Conservation (phyloP, 768 basidiomycete genomes). For the Suillus placidus region DNA sequence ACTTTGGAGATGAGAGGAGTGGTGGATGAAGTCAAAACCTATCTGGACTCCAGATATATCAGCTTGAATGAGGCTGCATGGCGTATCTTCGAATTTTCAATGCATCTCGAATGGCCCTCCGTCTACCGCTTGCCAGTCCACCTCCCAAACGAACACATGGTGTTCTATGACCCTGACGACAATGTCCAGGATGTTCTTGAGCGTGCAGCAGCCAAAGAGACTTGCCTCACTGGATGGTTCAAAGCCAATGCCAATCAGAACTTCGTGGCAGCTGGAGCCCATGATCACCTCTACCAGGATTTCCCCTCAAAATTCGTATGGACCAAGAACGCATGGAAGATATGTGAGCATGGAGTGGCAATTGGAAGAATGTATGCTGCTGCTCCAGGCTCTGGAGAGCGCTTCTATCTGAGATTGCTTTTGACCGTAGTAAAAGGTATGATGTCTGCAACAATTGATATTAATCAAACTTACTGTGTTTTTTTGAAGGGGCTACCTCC, state of each 20-base stretch:
- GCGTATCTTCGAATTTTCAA: too few relatives aligned
- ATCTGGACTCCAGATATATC: constrained; percentile 45
- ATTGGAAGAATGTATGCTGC: constrained; percentile 39
- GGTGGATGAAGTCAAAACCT: constrained; percentile 43
- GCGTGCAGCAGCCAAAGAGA: constrained; percentile 20
- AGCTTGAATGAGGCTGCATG: too few relatives aligned
- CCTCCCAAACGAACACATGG: too few relatives aligned
- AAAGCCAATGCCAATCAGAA: constrained; percentile 27
- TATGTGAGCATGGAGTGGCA: constrained; percentile 21
- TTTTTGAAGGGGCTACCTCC: too few relatives aligned
- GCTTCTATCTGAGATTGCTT: constrained; percentile 42
- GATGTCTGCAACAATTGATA: too few relatives aligned
- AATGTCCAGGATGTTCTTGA: constrained; percentile 29
- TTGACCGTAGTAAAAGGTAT: constrained; percentile 41
- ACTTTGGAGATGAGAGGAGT: constrained; percentile 34
- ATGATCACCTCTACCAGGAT: constrained; percentile 34
- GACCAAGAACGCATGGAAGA: constrained; percentile 22
- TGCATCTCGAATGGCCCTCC: too few relatives aligned
- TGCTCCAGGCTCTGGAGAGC: constrained; percentile 35
- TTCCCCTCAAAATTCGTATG: neutral
- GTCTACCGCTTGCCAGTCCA: too few relatives aligned
- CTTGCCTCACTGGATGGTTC: constrained; percentile 36
- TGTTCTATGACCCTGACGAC: constrained; percentile 39
- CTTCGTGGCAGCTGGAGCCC: constrained; percentile 13
- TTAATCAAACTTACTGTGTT: too few relatives aligned